phyloP scores from a whole-genome alignment of 352 stramenopile species.

The Globisporangium parvum region DNA sequence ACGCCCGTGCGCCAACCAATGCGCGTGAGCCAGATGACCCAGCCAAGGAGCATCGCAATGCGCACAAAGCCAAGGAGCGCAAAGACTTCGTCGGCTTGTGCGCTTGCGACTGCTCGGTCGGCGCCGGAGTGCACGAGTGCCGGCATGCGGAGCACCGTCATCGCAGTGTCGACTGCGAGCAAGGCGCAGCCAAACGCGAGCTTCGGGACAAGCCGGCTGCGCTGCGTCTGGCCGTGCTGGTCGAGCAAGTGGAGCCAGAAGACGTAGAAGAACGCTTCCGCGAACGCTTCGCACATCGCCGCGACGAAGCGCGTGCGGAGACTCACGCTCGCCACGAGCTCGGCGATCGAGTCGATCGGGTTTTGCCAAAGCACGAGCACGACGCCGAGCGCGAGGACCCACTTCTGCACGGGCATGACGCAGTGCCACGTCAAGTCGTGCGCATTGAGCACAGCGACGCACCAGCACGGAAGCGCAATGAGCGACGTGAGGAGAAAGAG shows the following conservation, averaged over 20 bases:
- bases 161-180: slow-evolving; percentile 44
- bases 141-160: slow-evolving; percentile 65
- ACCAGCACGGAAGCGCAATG: slow-evolving; percentile 64
- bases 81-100: slow-evolving; percentile 47
- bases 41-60: slow-evolving; percentile 52
- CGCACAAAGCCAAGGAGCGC: slow-evolving; percentile 57
- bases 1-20: slow-evolving; percentile 47
- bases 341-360: slow-evolving; percentile 57
- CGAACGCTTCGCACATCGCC: slow-evolving; percentile 61
- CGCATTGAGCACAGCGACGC: slow-evolving; percentile 55
- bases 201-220: slow-evolving; percentile 21
- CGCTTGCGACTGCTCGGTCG: slow-evolving; percentile 2
- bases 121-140: slow-evolving; percentile 29
- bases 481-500: slow-evolving; percentile 55
- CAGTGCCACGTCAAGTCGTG: slow-evolving; percentile 40
- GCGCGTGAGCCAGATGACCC: slow-evolving; percentile 66
- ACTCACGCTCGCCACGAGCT: slow-evolving; percentile 48
- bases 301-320: slow-evolving; percentile 60
- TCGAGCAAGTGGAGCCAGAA: slow-evolving; percentile 82
- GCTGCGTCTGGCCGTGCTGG: slow-evolving; percentile 27
- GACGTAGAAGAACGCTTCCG: slow-evolving; percentile 69
- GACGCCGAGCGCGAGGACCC: slow-evolving; percentile 56
- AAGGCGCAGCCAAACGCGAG: slow-evolving; percentile 35
- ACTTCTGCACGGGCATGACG: slow-evolving; percentile 64
- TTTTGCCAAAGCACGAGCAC: slow-evolving; percentile 84